Conservation (phyloP, 352 stramenopile species). For the Globisporangium camurandrum region DNA sequence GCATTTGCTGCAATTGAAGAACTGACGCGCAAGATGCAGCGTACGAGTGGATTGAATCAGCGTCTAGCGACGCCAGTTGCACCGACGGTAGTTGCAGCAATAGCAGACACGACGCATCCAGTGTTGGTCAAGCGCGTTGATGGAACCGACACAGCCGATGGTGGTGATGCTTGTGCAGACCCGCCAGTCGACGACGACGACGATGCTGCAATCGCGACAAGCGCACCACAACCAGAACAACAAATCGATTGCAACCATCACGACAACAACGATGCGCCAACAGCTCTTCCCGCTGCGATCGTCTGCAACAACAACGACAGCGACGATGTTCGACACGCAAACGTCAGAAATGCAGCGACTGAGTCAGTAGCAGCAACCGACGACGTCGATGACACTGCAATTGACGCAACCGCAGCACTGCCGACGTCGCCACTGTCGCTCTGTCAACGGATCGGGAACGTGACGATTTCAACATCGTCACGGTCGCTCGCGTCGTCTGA, state of each 20-base stretch:
- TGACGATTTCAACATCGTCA: slow-evolving; percentile 54
- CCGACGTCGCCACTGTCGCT: slow-evolving; percentile 47
- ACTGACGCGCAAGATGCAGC: slow-evolving; percentile 77
- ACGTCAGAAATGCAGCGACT: no score
- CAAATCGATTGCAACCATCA: background rate
- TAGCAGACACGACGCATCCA: slow-evolving; percentile 3
- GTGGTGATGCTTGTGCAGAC: no score
- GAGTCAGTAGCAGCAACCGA: background rate
- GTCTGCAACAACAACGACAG: background rate
- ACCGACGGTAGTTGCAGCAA: background rate
- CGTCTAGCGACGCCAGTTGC: background rate
- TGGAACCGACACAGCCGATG: no score
- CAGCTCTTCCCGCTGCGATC: no score
- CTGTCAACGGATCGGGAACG: slow-evolving; percentile 67
- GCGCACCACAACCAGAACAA: background rate
- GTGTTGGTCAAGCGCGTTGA: background rate
- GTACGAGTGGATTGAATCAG: no score
- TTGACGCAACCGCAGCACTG: slow-evolving; percentile 7
- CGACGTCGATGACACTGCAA: background rate
- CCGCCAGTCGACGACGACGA: no score
- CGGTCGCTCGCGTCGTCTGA: no score
- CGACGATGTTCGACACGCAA: no score
- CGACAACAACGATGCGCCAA: background rate
- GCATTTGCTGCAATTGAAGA: slow-evolving; percentile 82
- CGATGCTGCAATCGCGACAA: no score